Evolutionary conservation across 805 yeast species (phyloP).

Genomic region (Candida tibetensis): DNA sequence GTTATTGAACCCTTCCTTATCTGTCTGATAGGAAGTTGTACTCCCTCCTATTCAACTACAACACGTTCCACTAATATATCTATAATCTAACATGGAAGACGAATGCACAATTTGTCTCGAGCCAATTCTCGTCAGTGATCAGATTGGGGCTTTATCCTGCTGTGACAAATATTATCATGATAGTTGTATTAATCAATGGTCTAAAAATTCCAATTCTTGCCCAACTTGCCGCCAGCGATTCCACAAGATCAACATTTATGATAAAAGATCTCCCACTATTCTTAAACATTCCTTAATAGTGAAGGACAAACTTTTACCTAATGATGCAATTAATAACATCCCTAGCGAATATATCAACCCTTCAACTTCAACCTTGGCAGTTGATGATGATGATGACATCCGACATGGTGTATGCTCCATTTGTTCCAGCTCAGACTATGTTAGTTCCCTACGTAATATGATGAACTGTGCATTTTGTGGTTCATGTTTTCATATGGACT

Average conservation of each 20-base stretch:
- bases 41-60: no score
- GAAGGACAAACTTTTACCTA: slow-evolving; percentile 31
- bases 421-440: slow-evolving; percentile 36
- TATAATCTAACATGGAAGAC: slow-evolving; percentile 14
- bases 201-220: slow-evolving; percentile 52
- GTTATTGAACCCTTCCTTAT: background rate
- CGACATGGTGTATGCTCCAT: slow-evolving; percentile 26
- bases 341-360: slow-evolving; percentile 36
- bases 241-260: slow-evolving; percentile 32
- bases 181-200: slow-evolving; percentile 57
- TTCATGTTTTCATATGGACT: slow-evolving; percentile 37
- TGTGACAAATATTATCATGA: slow-evolving; percentile 43
- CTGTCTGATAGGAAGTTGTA: no score
- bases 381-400: background rate
- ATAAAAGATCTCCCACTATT: slow-evolving; percentile 11
- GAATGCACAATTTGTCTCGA: slow-evolving; percentile 66
- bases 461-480: slow-evolving; percentile 34
- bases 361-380: slow-evolving; percentile 5
- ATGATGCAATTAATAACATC: slow-evolving; percentile 36
- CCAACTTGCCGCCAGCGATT: slow-evolving; percentile 58
- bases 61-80: no score
- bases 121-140: slow-evolving; percentile 7
- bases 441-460: slow-evolving; percentile 18
- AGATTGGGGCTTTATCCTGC: slow-evolving; percentile 10
- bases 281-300: slow-evolving; percentile 16